A percentile compares a stretch with the other conserved stretches of the same genome.
Evolutionary conservation across 768 basidiomycete genomes (phyloP).

Genomic region (Chiua virens): DNA sequence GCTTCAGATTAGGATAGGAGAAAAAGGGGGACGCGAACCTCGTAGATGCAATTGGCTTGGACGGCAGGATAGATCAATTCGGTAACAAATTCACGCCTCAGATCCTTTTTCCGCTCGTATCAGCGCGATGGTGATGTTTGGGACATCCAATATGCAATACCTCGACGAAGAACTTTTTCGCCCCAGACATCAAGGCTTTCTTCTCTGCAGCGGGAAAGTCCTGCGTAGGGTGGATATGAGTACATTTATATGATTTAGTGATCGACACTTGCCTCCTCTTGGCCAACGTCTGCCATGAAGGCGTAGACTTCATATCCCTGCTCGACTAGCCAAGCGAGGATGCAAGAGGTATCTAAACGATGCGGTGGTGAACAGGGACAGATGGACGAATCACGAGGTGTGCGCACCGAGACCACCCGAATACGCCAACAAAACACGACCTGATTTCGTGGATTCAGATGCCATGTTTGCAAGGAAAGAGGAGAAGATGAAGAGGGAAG

Average conservation of each 20-base stretch:
- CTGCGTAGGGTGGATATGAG: slow-evolving; percentile 40
- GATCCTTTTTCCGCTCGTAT: slow-evolving; percentile 58
- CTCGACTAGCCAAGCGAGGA: slow-evolving; percentile 98
- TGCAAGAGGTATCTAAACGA: slow-evolving; percentile 91
- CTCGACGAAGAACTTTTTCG: slow-evolving; percentile 94
- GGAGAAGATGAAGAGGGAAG: no score
- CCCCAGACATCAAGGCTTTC: slow-evolving; percentile 89
- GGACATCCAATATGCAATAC: slow-evolving; percentile 38
- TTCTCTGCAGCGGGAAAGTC: slow-evolving; percentile 90
- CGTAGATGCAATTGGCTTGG: slow-evolving; percentile 98
- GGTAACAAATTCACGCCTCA: slow-evolving; percentile 92
- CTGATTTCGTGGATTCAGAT: slow-evolving; percentile 39
- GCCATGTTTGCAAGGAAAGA: slow-evolving; percentile 7
- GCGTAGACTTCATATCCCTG: slow-evolving; percentile 96
- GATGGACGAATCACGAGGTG: background rate
- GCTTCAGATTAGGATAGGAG: background rate
- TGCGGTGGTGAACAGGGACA: slow-evolving; percentile 10
- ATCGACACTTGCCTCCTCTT: slow-evolving; percentile 65
- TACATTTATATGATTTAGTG: background rate
- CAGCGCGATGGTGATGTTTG: background rate
- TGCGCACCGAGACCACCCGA: slow-evolving; percentile 93
- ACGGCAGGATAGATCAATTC: slow-evolving; percentile 98
- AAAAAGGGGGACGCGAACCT: slow-evolving; percentile 48
- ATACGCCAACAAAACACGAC: slow-evolving; percentile 95
- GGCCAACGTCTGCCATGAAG: slow-evolving; percentile 96